Base-by-base conservation (phyloP, 2,329 filamentous ascomycete genomes). In the Penicillium hordei region DNA sequence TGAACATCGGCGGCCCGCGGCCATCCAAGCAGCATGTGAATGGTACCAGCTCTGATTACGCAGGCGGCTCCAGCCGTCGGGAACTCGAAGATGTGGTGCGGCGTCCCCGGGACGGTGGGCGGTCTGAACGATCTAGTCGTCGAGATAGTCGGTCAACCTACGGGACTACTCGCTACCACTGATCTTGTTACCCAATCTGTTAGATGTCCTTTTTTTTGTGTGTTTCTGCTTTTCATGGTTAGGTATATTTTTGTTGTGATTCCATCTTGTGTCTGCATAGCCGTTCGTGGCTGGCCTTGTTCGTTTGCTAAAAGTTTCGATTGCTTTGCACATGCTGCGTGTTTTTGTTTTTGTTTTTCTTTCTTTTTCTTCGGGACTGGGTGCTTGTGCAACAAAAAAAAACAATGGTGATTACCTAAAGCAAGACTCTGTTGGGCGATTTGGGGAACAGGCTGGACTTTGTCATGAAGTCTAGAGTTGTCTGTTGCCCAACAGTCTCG, bases 141-240 rank as follows among this genome's bases (percentile, higher is more conserved):
- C 70, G 73, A 40, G 75, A 74, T 10, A 75, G 71, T 58, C 71
- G 72, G 48, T 78, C 76, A 10, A 70, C 64, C 51, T 77, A 75
- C 55, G 70, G 68, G 53, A 64, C 68, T 39, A 42, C 31, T 38
- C 57, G 58, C 25, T 60, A 65, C 48, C 40, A 63, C 52, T 52
- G 38, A 48, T 48, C 39, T 48, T 36, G 36, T 31, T 40, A 29
- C 36, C 50, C 50, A 34, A 3, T 33, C 21, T 59, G 38, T 33
- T 43, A 31, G 50, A 55, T 39, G 31, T 19, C 15, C 23, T 10
- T 19, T 42, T 27, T 39, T 33, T 33, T 33, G 33, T 33, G 36
- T 12, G 19, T 44, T 39, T 29, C 33, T 17, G 5, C 23, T 42
- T 54, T 57, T 40, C 13, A 10, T 59, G 27, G 50, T 57, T 53